These are phyloP conservation scores for Tetracladium marchalianum DNA, from an alignment of 495 filamentous ascomycete genomes.

Conservation along the genomic window DNA sequence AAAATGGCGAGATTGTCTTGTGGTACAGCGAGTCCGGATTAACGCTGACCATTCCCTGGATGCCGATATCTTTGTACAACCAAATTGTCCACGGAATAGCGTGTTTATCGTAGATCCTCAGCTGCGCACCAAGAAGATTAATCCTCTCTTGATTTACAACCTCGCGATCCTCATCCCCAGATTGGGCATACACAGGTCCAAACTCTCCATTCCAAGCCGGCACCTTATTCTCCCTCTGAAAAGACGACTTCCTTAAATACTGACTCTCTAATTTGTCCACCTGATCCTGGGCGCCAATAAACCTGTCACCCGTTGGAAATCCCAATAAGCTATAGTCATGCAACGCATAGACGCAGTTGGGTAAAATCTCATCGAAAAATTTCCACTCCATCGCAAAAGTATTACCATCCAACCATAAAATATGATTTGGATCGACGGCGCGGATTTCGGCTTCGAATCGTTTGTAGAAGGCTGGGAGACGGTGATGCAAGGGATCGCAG, in stretches of 20 bases:
- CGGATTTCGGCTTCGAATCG: slow-evolving; percentile 49
- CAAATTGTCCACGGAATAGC: slow-evolving; percentile 51
- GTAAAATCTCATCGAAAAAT: slow-evolving; percentile 17
- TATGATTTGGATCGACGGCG: slow-evolving; percentile 46
- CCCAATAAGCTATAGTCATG: slow-evolving; percentile 52
- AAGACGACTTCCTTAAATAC: slow-evolving; percentile 45
- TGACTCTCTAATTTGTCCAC: slow-evolving; percentile 32
- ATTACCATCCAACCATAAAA: slow-evolving; percentile 54
- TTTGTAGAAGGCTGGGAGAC: slow-evolving; percentile 43
- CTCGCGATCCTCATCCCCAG: slow-evolving; percentile 26
- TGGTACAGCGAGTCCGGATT: slow-evolving; percentile 39
- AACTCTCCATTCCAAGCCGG: slow-evolving; percentile 60
- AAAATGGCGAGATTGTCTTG: slow-evolving; percentile 35
- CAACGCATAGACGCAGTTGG: slow-evolving; percentile 47
- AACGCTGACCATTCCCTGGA: slow-evolving; percentile 49
- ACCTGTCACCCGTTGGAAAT: slow-evolving; percentile 40
- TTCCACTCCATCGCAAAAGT: slow-evolving; percentile 47
- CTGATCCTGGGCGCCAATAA: slow-evolving; percentile 40
- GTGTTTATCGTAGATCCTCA: slow-evolving; percentile 46
- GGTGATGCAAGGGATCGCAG: slow-evolving; percentile 36
- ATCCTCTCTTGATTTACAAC: slow-evolving; percentile 41
- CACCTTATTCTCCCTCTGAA: slow-evolving; percentile 40
- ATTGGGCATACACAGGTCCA: slow-evolving; percentile 46
- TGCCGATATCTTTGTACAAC: slow-evolving; percentile 56
- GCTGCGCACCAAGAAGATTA: slow-evolving; percentile 43